Percentiles rank a stretch among this genome's conserved stretches.
Conservation (phyloP, 345 rosid species). For the Camelina laxa region DNA sequence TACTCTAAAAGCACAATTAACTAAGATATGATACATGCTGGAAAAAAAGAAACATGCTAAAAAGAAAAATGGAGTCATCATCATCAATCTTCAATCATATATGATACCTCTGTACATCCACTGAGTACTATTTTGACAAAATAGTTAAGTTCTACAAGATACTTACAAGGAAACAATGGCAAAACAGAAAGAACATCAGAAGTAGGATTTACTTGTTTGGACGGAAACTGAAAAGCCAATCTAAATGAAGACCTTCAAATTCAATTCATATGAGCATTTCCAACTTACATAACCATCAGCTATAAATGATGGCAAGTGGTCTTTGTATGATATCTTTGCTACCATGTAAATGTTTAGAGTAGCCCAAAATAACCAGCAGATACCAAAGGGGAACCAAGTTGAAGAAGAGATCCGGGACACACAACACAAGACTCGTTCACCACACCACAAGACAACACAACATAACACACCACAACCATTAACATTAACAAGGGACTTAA, state of each 20-base stretch:
- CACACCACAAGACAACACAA: too few species aligned
- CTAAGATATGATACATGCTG: not conserved
- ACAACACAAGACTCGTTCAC: too few species aligned
- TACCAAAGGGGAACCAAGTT: not conserved
- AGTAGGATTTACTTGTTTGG: not conserved
- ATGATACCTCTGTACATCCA: too few species aligned
- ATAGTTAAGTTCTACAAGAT: too few species aligned
- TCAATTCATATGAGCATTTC: conserved; percentile 2
- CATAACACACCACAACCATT: too few species aligned
- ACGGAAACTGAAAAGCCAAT: not conserved
- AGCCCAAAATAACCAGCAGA: conserved; percentile 7
- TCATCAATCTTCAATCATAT: not conserved
- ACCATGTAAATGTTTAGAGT: not conserved
- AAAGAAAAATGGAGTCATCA: not conserved
- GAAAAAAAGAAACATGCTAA: not conserved
- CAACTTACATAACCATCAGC: not conserved
- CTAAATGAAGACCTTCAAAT: not conserved
- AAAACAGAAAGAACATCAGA: conserved; percentile 25
- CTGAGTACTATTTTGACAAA: too few species aligned
- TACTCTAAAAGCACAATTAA: conserved; percentile 16
- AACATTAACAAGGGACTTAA: too few species aligned
- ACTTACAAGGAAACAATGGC: not conserved
- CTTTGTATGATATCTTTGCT: conserved; percentile 15
- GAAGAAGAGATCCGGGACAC: not conserved
- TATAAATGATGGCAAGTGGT: not conserved